Percentiles rank a stretch among this genome's conserved stretches.
phyloP scores from a whole-genome alignment of 73 alveolate genomes.

The Tetrahymena thermophila region DNA sequence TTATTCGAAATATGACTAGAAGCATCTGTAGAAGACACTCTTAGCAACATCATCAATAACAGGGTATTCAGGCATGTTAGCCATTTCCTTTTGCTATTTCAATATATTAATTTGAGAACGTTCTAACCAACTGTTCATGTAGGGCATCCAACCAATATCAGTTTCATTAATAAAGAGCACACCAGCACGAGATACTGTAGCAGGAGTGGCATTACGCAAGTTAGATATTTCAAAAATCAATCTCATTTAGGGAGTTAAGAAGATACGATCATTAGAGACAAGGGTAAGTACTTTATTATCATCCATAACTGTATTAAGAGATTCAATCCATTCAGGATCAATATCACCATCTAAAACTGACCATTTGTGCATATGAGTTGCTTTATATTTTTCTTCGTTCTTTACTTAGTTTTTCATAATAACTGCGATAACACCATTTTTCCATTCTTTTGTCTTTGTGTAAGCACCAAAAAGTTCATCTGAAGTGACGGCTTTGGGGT shows the following conservation, averaged over 20 bases:
- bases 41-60: slow-evolving; percentile 82
- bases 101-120: slow-evolving; percentile 34
- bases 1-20: slow-evolving; percentile 60
- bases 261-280: slow-evolving; percentile 98
- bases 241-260: slow-evolving; percentile 98
- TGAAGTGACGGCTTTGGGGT: slow-evolving; percentile 99
- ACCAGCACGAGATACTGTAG: slow-evolving; percentile 99
- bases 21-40: slow-evolving; percentile 72
- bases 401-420: slow-evolving; percentile 98
- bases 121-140: slow-evolving; percentile 98
- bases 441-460: slow-evolving; percentile 99
- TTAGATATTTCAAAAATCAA: slow-evolving; percentile 94
- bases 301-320: slow-evolving; percentile 99
- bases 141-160: slow-evolving; percentile 99
- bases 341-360: slow-evolving; percentile 99
- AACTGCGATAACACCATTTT: slow-evolving; percentile 98
- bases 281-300: slow-evolving; percentile 98
- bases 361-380: slow-evolving; percentile 96
- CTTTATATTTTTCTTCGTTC: slow-evolving; percentile 77
- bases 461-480: slow-evolving; percentile 98
- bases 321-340: slow-evolving; percentile 99
- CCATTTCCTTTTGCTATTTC: slow-evolving; percentile 20
- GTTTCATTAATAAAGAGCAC: slow-evolving; percentile 98
- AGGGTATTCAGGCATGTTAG: slow-evolving; percentile 24
- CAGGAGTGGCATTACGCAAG: slow-evolving; percentile 99